Evolutionary conservation across 2,329 filamentous ascomycete genomes (phyloP).

Genomic region (Xylaria sp.): DNA sequence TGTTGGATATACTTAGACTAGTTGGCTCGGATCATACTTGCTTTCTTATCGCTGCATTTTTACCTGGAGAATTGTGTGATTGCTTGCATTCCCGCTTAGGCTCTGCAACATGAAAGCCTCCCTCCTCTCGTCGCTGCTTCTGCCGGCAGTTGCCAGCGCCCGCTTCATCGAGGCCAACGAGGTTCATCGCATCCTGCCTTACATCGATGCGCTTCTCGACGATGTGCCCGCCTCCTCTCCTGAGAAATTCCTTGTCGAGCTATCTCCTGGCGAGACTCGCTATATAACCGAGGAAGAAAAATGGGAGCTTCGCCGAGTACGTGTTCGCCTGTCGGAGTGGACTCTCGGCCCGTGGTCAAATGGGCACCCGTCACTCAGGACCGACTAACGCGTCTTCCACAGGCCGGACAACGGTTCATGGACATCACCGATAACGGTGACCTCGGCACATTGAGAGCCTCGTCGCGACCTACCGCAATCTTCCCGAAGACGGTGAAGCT

Average conservation of each 20-base stretch:
- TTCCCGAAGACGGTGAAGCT: conserved; percentile 72
- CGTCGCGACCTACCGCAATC: conserved; percentile 51
- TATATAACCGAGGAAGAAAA: conserved; percentile 96
- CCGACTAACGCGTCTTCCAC: conserved; percentile 27
- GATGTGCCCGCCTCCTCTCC: conserved; percentile 33
- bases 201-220: conserved; percentile 45
- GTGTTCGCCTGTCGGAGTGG: conserved; percentile 8
- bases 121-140: conserved; percentile 56
- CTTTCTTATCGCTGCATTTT: not conserved
- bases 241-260: conserved; percentile 78
- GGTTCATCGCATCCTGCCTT: conserved; percentile 55
- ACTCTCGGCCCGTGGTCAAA: not conserved
- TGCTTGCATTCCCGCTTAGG: not conserved
- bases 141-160: conserved; percentile 58
- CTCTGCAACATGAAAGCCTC: conserved; percentile 49
- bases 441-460: conserved; percentile 57
- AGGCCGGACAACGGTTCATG: conserved; percentile 90
- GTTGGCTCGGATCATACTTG: not conserved
- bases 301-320: conserved; percentile 82
- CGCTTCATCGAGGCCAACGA: conserved; percentile 63
- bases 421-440: conserved; percentile 82
- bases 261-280: conserved; percentile 78
- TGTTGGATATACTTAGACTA: not conserved
- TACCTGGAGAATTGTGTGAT: not conserved
- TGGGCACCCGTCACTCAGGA: not conserved